Percentiles rank a stretch among this genome's conserved stretches.
Evolutionary conservation across 2,329 filamentous ascomycete genomes (phyloP).

Genomic region (Didymella pomorum): DNA sequence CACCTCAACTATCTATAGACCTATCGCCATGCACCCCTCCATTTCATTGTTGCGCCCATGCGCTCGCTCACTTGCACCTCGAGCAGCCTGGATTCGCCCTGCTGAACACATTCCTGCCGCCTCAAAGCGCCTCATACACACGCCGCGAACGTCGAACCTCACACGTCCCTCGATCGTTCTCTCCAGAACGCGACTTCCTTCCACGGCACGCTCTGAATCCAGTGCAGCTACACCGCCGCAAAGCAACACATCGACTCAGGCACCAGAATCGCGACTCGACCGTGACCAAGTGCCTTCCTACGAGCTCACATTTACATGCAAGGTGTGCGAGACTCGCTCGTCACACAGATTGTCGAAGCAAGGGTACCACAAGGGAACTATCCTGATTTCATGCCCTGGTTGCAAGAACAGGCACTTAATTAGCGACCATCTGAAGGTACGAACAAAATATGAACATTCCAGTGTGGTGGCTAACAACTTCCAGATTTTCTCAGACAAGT

Average conservation of each 20-base stretch:
- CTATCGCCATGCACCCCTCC: constrained; percentile 35
- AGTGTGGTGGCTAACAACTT: constrained; percentile 6
- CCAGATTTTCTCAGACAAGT: constrained; percentile 75
- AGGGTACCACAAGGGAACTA: constrained; percentile 89
- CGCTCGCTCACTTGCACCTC: constrained; percentile 29
- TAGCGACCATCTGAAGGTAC: constrained; percentile 79
- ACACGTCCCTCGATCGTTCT: constrained; percentile 28
- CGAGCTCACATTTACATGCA: constrained; percentile 90
- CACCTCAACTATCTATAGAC: neutral
- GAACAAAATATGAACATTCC: neutral
- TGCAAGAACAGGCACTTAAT: constrained; percentile 93
- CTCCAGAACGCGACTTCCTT: constrained; percentile 20
- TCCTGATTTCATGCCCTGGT: constrained; percentile 84
- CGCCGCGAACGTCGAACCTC: constrained; percentile 39
- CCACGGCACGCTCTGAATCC: constrained; percentile 38
- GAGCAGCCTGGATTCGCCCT: constrained; percentile 21
- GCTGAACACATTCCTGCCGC: constrained; percentile 36
- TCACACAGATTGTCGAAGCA: constrained; percentile 89
- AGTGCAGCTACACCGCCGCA: constrained; percentile 30
- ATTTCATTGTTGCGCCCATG: constrained; percentile 36
- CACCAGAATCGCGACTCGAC: constrained; percentile 47
- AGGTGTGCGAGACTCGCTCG: constrained; percentile 81
- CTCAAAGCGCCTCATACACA: constrained; percentile 37
- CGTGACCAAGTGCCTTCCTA: constrained; percentile 71
- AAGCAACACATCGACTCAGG: constrained; percentile 36